Evolutionary conservation across 148 eudicot species (phyloP).

Genomic region (Tetragonia tetragonoides): DNA sequence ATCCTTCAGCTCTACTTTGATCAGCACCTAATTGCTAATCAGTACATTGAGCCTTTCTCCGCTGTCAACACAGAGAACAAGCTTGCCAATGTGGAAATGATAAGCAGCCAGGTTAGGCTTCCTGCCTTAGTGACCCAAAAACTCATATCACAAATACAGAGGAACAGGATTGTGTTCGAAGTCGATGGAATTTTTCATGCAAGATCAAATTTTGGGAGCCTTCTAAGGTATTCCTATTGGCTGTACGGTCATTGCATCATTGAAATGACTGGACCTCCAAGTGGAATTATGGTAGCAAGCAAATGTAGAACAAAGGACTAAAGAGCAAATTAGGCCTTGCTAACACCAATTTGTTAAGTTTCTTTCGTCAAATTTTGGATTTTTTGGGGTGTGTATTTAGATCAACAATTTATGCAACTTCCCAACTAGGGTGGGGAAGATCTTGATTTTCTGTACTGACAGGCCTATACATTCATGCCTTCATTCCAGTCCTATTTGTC

Average conservation of each 20-base stretch:
- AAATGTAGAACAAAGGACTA: slow-evolving; percentile 54
- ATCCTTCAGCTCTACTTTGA: slow-evolving; percentile 46
- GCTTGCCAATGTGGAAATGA: slow-evolving; percentile 50
- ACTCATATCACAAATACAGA: slow-evolving; percentile 42
- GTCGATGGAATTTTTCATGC: slow-evolving; percentile 55
- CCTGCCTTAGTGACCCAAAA: slow-evolving; percentile 33
- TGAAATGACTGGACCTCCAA: slow-evolving; percentile 65
- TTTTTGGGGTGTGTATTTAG: slow-evolving; percentile 15
- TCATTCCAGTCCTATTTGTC: not conserved
- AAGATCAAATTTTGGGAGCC: slow-evolving; percentile 52
- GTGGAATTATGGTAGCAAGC: slow-evolving; percentile 56
- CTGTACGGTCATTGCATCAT: slow-evolving; percentile 54
- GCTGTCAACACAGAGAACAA: slow-evolving; percentile 29
- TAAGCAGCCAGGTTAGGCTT: slow-evolving; percentile 69
- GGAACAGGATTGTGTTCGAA: slow-evolving; percentile 50
- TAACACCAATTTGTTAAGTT: not conserved
- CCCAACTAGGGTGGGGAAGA: not conserved
- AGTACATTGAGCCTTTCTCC: slow-evolving; percentile 57
- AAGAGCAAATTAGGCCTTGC: not conserved
- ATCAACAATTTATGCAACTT: slow-evolving; percentile 3
- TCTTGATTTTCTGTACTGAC: slow-evolving; percentile 8
- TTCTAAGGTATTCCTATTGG: slow-evolving; percentile 66
- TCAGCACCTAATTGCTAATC: slow-evolving; percentile 46
- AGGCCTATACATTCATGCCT: not conserved
- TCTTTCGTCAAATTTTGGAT: slow-evolving; percentile 18